phyloP scores from a whole-genome alignment of 441 rosid species.

The Aquilaria agallochum region DNA sequence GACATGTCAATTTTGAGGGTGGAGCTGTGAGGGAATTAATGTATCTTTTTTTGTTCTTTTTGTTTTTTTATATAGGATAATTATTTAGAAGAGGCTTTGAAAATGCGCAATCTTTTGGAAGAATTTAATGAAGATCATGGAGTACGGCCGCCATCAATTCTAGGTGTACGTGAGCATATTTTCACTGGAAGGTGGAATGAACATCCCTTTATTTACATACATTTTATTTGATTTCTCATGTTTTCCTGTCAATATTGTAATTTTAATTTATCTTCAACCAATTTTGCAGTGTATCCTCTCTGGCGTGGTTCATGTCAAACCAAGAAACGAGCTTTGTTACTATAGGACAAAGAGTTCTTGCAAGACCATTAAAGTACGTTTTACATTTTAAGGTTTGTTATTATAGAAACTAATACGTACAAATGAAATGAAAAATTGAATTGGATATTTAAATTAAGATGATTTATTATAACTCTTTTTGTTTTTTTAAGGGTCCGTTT shows the following conservation, averaged over 20 bases:
- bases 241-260: not conserved
- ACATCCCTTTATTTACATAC: conserved; percentile 4
- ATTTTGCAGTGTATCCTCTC: conserved; percentile 24
- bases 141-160: conserved; percentile 16
- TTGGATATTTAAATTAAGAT: not conserved
- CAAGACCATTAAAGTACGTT: conserved; percentile 64
- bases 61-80: conserved; percentile 15
- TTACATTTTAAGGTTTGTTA: conserved; percentile 1
- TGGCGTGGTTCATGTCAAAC: conserved; percentile 22
- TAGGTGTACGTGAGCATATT: conserved; percentile 22
- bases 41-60: no score
- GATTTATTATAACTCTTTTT: conserved; percentile 6
- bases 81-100: conserved; percentile 20
- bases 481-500: conserved; percentile 22
- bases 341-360: conserved; percentile 18
- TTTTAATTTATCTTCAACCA: conserved; percentile 9
- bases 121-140: conserved; percentile 18
- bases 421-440: no score
- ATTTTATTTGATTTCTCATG: not conserved
- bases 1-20: no score
- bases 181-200: conserved; percentile 38
- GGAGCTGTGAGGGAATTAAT: no score
- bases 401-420: not conserved
- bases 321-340: conserved; percentile 25
- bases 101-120: conserved; percentile 20